These are phyloP conservation scores for Heterobasidion irregulare DNA, from an alignment of 1,284 basidiomycete genomes.

Conservation along the genomic window DNA sequence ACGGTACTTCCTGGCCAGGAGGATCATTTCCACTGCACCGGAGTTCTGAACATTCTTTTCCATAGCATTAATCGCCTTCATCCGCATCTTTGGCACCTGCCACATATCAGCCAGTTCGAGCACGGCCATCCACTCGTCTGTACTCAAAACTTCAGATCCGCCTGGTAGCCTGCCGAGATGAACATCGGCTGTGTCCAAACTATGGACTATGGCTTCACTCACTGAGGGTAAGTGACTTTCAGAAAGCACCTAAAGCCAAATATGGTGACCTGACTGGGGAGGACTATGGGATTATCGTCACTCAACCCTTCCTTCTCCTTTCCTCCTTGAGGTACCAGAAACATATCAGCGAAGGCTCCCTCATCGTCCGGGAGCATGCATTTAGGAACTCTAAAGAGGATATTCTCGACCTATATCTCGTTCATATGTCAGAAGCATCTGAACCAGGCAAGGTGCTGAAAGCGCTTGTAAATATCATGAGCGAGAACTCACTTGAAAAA, in stretches of 20 bases:
- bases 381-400: neutral
- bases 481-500: neutral
- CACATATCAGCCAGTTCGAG: neutral
- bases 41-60: neutral
- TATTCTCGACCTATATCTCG: neutral
- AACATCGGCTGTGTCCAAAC: neutral
- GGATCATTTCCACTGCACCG: neutral
- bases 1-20: neutral
- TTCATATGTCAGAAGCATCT: neutral
- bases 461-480: too few relatives aligned
- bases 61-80: neutral
- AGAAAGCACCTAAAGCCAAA: neutral
- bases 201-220: too few relatives aligned
- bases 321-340: neutral
- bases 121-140: neutral
- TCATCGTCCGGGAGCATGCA: neutral
- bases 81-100: neutral
- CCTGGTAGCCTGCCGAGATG: neutral
- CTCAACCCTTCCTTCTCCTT: neutral
- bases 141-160: neutral
- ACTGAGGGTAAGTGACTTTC: neutral
- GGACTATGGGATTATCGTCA: neutral
- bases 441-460: neutral
- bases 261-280: neutral
- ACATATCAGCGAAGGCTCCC: neutral